These are phyloP conservation scores for Articulospora tetracladia DNA, from an alignment of 495 filamentous ascomycete genomes.

Conservation along the genomic window DNA sequence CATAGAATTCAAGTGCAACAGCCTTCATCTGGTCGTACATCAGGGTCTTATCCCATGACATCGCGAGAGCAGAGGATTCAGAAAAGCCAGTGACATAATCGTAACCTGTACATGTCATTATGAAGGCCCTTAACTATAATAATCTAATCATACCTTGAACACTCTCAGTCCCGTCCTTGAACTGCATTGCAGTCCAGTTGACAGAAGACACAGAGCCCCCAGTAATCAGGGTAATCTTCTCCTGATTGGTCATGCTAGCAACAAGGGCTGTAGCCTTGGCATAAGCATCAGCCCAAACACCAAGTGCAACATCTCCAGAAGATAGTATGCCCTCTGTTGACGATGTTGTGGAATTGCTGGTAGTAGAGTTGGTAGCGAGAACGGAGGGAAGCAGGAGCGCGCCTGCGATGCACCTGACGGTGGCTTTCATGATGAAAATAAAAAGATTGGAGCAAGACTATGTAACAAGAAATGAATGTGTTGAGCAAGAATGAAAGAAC, in stretches of 20 bases:
- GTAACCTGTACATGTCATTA: conserved; percentile 31
- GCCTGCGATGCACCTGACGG: neutral
- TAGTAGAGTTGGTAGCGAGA: neutral
- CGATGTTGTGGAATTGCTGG: neutral
- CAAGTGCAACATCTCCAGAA: conserved; percentile 17
- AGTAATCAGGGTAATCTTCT: conserved; percentile 37
- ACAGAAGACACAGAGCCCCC: conserved; percentile 2
- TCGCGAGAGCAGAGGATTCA: conserved; percentile 41
- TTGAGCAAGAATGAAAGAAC: neutral
- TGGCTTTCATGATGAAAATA: neutral
- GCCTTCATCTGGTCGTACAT: conserved; percentile 40
- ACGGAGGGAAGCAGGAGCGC: neutral
- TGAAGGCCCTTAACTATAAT: conserved; percentile 37
- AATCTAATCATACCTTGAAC: conserved; percentile 1
- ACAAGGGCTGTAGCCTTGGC: conserved; percentile 48
- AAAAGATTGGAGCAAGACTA: neutral
- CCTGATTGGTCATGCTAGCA: conserved; percentile 48
- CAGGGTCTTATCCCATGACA: conserved; percentile 51
- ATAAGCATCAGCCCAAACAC: conserved; percentile 42
- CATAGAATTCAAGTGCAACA: conserved; percentile 52
- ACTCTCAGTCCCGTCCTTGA: conserved; percentile 1
- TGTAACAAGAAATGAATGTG: neutral
- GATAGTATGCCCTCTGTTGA: neutral
- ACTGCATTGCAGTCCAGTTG: conserved; percentile 7
- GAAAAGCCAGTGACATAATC: conserved; percentile 35